Evolutionary conservation across 805 yeast species (phyloP), one percentile per base, ranked within the genome.

Genomic region (Cyberlindnera galapagoensis): DNA sequence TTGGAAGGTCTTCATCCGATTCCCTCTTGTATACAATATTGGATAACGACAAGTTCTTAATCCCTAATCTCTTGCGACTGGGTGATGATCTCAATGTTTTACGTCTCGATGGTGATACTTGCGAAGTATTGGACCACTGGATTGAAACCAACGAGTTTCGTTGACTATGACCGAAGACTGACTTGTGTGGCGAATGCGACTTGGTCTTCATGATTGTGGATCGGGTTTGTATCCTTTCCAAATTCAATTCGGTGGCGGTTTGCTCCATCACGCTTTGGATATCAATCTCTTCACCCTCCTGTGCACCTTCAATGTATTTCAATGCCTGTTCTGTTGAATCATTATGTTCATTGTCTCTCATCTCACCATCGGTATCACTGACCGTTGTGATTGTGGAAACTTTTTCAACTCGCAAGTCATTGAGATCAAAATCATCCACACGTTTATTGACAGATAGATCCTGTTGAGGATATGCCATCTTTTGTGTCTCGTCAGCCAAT

Each of bases 21-120:
- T 38, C 38, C 10, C 42, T 48, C 21, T 47, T 47, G 31, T 35
- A 46, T 3, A 45, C 50, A 7, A 50, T 48, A 28, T 44, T 44
- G 5, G 54, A 48, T 15, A 50, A 24, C 6, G 54, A 50, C 13
- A 51, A 18, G 32, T 48, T 51, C 36, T 47, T 49, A 24, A 49
- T 20, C 7, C 40, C 38, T 21, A 39, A 13, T 30, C 34, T 44
- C n/a, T 21, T 9, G n/a, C 17, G 20, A 14, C 46, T 42, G 2
- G 50, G 38, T 5, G 36, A 19, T 18, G 16, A 33, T 10, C n/a
- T 24, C 5, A n/a, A 10, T 3, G 43, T 38, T 34, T 26, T 31
- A 6, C 38, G 30, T 18, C 33, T 36, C 26, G 31, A 36, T 17
- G 53, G 55, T 14, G 53, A 49, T 0, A 35, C 26, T 4, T 43